phyloP scores from a whole-genome alignment of 176 grass and related monocot genomes.

The Lolium rigidum region DNA sequence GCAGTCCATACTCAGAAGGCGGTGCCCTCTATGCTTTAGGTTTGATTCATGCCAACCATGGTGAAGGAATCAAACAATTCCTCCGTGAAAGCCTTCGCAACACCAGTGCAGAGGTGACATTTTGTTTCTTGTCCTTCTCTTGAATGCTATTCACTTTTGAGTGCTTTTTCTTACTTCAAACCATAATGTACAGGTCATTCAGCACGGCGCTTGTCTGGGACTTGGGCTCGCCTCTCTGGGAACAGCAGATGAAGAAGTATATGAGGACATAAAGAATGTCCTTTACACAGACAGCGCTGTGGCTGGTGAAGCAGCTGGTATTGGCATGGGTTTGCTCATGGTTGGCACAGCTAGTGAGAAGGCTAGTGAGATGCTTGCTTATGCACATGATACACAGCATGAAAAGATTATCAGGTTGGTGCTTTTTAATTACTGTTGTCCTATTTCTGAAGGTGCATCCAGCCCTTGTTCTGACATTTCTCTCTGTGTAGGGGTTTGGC shows the following conservation, averaged over 20 bases:
- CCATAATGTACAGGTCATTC: conserved; percentile 74
- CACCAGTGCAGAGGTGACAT: conserved; percentile 77
- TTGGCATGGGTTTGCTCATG: conserved; percentile 99
- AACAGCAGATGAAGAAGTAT: conserved; percentile 96
- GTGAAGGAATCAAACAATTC: conserved; percentile 99
- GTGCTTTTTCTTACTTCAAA: conserved; percentile 24
- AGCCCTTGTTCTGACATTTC: conserved; percentile 35
- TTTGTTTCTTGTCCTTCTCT: conserved; percentile 16
- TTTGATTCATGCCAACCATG: conserved; percentile 99
- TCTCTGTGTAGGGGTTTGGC: conserved; percentile 74
- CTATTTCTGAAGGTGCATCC: background rate
- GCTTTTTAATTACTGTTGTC: conserved; percentile 32
- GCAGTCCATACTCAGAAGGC: conserved; percentile 99
- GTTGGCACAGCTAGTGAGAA: conserved; percentile 93
- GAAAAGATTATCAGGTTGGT: conserved; percentile 98
- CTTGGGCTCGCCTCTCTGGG: conserved; percentile 93
- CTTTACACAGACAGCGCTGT: conserved; percentile 95
- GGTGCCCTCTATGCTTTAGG: conserved; percentile 97
- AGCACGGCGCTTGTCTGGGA: conserved; percentile 97
- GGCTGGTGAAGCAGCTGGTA: conserved; percentile 97
- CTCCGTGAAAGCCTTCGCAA: conserved; percentile 94
- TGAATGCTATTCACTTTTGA: conserved; percentile 21
- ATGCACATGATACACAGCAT: conserved; percentile 98
- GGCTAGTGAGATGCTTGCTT: conserved; percentile 92
- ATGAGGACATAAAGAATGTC: conserved; percentile 92